A percentile compares a stretch with the other conserved stretches of the same genome.
Conservation (phyloP, 2,329 filamentous ascomycete genomes). For the Graphiopsis chlorocephala region DNA sequence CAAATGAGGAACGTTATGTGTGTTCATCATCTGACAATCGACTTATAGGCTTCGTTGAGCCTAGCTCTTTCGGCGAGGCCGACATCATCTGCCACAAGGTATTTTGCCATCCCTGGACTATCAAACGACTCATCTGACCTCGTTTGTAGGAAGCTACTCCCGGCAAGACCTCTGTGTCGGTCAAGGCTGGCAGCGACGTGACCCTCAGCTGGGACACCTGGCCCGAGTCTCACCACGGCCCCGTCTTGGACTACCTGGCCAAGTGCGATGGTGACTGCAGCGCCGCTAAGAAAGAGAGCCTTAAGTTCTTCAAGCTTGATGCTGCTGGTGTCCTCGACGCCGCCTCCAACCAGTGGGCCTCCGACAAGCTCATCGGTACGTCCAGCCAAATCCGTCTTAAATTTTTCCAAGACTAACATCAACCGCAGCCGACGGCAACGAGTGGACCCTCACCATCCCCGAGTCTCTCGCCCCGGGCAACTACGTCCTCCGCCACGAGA, state of each 20-base stretch:
- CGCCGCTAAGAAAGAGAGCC: constrained; percentile 50
- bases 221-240: constrained; percentile 64
- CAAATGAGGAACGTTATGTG: neutral
- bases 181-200: constrained; percentile 53
- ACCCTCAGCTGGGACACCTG: constrained; percentile 43
- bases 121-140: neutral
- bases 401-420: neutral
- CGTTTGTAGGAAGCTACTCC: constrained; percentile 41
- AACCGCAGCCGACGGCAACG: constrained; percentile 18
- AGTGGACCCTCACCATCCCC: constrained; percentile 49
- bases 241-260: constrained; percentile 64
- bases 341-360: constrained; percentile 50
- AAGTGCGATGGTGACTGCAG: constrained; percentile 56
- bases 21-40: neutral
- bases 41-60: constrained; percentile 26
- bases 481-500: constrained; percentile 60
- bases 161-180: constrained; percentile 52
- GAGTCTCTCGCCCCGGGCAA: constrained; percentile 53
- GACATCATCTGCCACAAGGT: constrained; percentile 48
- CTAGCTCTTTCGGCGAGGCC: constrained; percentile 21
- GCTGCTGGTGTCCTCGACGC: constrained; percentile 52
- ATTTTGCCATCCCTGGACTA: neutral
- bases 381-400: neutral
- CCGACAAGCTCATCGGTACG: constrained; percentile 47
- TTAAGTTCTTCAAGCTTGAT: constrained; percentile 65